Evolutionary conservation across 1,284 basidiomycete genomes (phyloP).

Genomic region (Cutaneotrichosporon sp.): DNA sequence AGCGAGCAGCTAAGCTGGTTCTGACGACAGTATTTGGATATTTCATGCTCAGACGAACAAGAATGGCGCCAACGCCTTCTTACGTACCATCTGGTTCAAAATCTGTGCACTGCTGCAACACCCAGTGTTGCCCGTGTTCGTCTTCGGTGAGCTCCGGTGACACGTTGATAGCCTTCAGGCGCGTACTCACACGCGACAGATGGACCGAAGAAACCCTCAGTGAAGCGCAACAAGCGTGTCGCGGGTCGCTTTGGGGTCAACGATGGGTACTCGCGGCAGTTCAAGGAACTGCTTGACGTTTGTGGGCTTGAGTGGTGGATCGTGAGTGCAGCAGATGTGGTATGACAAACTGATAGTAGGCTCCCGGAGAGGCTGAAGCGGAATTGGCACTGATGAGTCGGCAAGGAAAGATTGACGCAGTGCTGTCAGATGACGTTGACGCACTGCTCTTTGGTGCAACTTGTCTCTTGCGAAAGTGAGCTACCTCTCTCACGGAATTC

Average conservation of each 20-base stretch:
- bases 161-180: not conserved
- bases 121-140: slow-evolving; percentile 82
- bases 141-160: slow-evolving; percentile 58
- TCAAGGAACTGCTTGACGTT: slow-evolving; percentile 75
- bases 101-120: slow-evolving; percentile 64
- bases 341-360: slow-evolving; percentile 50
- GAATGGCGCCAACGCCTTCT: slow-evolving; percentile 51
- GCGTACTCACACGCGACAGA: slow-evolving; percentile 44
- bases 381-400: slow-evolving; percentile 83
- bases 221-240: slow-evolving; percentile 67
- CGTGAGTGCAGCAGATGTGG: slow-evolving; percentile 51
- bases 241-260: slow-evolving; percentile 49
- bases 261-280: slow-evolving; percentile 53
- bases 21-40: slow-evolving; percentile 48
- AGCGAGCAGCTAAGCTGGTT: not conserved
- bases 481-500: not conserved
- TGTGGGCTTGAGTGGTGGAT: slow-evolving; percentile 84
- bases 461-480: slow-evolving; percentile 71
- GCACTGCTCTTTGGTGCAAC: slow-evolving; percentile 83
- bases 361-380: slow-evolving; percentile 93
- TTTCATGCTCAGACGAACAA: slow-evolving; percentile 49
- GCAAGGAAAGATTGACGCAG: slow-evolving; percentile 76
- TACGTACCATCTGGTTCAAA: slow-evolving; percentile 54
- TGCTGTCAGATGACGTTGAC: slow-evolving; percentile 91
- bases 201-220: slow-evolving; percentile 72